phyloP scores from a whole-genome alignment of 305 asterid genomes.

The Galium porrigens region DNA sequence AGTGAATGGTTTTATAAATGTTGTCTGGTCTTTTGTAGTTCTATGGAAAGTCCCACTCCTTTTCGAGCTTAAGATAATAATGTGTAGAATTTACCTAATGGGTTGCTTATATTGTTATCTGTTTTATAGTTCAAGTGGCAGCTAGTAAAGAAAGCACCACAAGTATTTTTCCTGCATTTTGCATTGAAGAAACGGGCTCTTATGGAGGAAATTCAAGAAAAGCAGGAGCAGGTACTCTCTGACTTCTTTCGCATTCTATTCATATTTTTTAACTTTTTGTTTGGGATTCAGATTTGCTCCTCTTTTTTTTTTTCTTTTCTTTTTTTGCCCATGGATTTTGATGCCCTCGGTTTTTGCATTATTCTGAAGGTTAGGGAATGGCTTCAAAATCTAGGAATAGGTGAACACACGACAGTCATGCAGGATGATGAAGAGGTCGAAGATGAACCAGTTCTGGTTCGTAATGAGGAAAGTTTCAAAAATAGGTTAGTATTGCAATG shows the following conservation, averaged over 20 bases:
- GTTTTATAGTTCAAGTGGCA: slow-evolving; percentile 73
- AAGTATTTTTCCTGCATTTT: slow-evolving; percentile 69
- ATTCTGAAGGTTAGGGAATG: slow-evolving; percentile 65
- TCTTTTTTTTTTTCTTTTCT: neutral
- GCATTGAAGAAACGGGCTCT: slow-evolving; percentile 72
- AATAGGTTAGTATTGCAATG: slow-evolving; percentile 40
- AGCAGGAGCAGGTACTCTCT: slow-evolving; percentile 79
- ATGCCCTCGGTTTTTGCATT: slow-evolving; percentile 19
- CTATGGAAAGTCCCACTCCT: neutral
- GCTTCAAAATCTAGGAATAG: slow-evolving; percentile 34
- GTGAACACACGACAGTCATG: slow-evolving; percentile 53
- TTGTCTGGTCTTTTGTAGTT: neutral
- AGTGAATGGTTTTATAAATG: neutral
- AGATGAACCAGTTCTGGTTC: slow-evolving; percentile 55
- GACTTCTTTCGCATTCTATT: slow-evolving; percentile 10
- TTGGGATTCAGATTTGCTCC: neutral
- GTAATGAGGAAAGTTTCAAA: slow-evolving; percentile 49
- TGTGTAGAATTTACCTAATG: neutral
- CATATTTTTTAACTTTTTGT: neutral
- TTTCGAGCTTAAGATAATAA: neutral
- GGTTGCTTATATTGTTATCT: neutral
- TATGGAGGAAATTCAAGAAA: slow-evolving; percentile 76
- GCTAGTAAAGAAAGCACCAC: slow-evolving; percentile 72
- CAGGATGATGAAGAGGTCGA: slow-evolving; percentile 82
- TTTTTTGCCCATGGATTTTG: slow-evolving; percentile 14